A percentile compares a stretch with the other conserved stretches of the same genome.
phyloP scores from a whole-genome alignment of 305 asterid species.

The Fraxinus greggii region DNA sequence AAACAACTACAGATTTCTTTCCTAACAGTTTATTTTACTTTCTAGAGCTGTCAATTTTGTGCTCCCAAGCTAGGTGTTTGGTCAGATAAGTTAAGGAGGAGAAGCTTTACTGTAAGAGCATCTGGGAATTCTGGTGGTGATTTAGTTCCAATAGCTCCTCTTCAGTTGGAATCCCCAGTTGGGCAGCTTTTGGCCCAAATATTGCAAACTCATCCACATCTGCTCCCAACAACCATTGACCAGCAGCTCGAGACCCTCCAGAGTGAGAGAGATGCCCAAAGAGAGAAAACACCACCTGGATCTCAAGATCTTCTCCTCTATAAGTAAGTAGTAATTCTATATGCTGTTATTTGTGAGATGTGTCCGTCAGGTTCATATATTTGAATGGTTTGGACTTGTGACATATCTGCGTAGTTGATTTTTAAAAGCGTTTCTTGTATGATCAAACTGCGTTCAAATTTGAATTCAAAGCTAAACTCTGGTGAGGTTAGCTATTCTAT shows the following conservation, averaged over 20 bases:
- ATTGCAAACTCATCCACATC: slow-evolving; percentile 71
- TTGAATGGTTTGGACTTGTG: neutral
- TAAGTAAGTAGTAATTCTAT: slow-evolving; percentile 43
- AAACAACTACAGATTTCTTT: slow-evolving; percentile 9
- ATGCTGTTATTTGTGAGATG: neutral
- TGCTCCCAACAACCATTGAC: slow-evolving; percentile 73
- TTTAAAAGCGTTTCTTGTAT: neutral
- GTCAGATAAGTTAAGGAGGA: slow-evolving; percentile 46
- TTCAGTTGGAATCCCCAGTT: slow-evolving; percentile 73
- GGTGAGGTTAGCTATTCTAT: neutral
- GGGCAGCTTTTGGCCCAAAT: slow-evolving; percentile 80
- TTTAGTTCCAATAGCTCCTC: slow-evolving; percentile 66
- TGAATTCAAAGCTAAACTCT: neutral
- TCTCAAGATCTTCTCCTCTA: slow-evolving; percentile 67
- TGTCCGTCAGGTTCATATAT: neutral
- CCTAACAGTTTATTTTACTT: slow-evolving; percentile 24
- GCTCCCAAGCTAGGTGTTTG: slow-evolving; percentile 51
- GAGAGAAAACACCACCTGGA: slow-evolving; percentile 44
- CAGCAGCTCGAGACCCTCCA: slow-evolving; percentile 90
- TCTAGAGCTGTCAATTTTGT: slow-evolving; percentile 50
- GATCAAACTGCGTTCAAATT: neutral
- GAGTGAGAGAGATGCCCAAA: slow-evolving; percentile 55
- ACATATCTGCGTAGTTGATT: neutral
- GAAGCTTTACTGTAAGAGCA: slow-evolving; percentile 60
- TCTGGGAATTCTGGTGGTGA: slow-evolving; percentile 55